phyloP scores from a whole-genome alignment of 441 rosid genomes.

The Gossypium aridum region DNA sequence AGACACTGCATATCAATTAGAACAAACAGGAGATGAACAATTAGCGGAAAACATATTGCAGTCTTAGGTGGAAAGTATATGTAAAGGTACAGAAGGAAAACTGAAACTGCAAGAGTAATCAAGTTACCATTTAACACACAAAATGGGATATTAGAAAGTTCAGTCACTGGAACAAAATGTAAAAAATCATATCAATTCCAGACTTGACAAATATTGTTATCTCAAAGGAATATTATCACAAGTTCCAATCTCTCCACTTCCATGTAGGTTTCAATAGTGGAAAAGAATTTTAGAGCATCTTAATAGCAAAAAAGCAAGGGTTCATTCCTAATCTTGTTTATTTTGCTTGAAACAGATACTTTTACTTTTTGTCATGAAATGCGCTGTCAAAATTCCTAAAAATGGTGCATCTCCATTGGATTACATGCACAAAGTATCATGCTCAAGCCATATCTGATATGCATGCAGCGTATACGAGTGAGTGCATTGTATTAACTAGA shows the following conservation, averaged over 20 bases:
- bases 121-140: not conserved
- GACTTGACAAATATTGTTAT: constrained; percentile 1
- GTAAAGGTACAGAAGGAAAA: not conserved
- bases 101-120: not conserved
- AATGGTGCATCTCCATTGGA: not conserved
- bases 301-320: not conserved
- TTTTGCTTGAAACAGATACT: not conserved
- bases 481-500: not conserved
- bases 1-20: constrained; percentile 46
- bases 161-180: not conserved
- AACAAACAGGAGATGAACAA: not conserved
- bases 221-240: not conserved
- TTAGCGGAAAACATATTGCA: not conserved
- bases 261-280: not conserved
- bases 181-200: not conserved
- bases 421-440: not conserved
- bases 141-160: not conserved
- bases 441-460: not conserved
- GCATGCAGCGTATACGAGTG: not conserved
- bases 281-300: not conserved
- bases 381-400: not conserved
- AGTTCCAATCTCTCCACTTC: not conserved
- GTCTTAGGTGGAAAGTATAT: not conserved
- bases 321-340: not conserved
- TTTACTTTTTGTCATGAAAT: not conserved